These are phyloP conservation scores for Saturnispora ahearnii DNA, from an alignment of 805 yeast genomes.

Conservation along the genomic window DNA sequence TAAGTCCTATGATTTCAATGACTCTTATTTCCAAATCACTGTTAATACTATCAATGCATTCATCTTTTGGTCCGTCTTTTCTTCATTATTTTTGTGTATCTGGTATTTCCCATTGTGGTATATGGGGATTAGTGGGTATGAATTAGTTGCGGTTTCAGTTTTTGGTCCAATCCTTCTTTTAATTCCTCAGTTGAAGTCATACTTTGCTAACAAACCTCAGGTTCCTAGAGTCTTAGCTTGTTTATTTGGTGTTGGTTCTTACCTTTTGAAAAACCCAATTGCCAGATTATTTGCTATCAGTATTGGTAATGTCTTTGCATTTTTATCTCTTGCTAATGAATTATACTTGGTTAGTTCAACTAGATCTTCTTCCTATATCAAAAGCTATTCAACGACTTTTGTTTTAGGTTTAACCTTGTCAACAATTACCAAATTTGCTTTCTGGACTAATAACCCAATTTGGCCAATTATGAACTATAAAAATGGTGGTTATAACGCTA, in stretches of 20 bases:
- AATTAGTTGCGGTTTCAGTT: constrained; percentile 53
- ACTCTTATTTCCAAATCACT: constrained; percentile 30
- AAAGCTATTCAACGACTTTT: constrained; percentile 45
- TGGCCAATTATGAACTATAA: constrained; percentile 89
- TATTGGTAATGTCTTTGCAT: constrained; percentile 55
- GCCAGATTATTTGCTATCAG: constrained; percentile 56
- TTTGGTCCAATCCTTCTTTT: constrained; percentile 38
- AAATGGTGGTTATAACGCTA: constrained; percentile 79
- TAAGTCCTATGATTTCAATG: constrained; percentile 15
- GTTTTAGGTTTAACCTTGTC: constrained; percentile 66
- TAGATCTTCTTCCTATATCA: constrained; percentile 23
- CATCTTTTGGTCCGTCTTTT: constrained; percentile 75
- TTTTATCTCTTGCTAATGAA: constrained; percentile 51
- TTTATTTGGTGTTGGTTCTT: constrained; percentile 68
- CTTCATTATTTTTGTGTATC: constrained; percentile 75
- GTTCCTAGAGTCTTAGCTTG: constrained; percentile 47
- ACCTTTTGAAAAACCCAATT: constrained; percentile 58
- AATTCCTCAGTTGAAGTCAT: constrained; percentile 27
- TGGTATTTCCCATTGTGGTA: constrained; percentile 99
- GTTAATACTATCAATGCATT: constrained; percentile 54
- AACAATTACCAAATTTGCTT: constrained; percentile 64
- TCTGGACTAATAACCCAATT: constrained; percentile 81
- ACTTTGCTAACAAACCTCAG: constrained; percentile 39
- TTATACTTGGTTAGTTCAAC: constrained; percentile 33
- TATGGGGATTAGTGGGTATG: constrained; percentile 96